phyloP scores from a whole-genome alignment of 805 yeast genomes.

The Hanseniaspora lachancei region DNA sequence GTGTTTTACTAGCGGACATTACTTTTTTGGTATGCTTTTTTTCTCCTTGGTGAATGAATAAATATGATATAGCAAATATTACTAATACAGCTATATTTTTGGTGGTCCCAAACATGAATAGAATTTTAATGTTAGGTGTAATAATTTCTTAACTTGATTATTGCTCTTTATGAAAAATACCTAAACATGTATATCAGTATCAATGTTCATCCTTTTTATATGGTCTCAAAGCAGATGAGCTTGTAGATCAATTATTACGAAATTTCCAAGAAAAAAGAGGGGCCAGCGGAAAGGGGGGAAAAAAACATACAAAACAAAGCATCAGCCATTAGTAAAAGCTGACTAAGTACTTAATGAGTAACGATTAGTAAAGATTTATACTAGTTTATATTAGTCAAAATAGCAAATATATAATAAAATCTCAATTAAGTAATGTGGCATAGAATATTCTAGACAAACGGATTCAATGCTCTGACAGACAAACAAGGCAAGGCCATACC shows the following conservation, averaged over 20 bases:
- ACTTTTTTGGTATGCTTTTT: not conserved
- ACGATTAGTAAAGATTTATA: no score
- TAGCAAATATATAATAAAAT: not conserved
- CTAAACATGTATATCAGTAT: no score
- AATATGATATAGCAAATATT: not conserved
- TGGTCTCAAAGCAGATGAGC: no score
- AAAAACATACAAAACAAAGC: not conserved
- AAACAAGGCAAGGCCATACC: slow-evolving; percentile 94
- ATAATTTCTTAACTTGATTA: no score
- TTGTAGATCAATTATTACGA: no score
- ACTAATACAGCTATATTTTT: not conserved
- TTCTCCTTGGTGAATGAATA: not conserved
- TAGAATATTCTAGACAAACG: slow-evolving; percentile 35
- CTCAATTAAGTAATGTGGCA: not conserved
- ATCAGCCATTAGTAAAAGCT: not conserved
- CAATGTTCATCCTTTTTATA: no score
- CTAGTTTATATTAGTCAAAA: not conserved
- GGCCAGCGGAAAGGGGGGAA: no score
- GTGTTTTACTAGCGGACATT: slow-evolving; percentile 4
- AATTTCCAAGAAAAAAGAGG: no score
- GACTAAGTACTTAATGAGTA: not conserved
- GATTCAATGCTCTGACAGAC: slow-evolving; percentile 82
- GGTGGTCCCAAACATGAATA: not conserved
- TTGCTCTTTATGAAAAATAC: no score
- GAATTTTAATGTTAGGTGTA: no score